phyloP scores from a whole-genome alignment of 2,329 filamentous ascomycete genomes.

The Fusarium sp. region DNA sequence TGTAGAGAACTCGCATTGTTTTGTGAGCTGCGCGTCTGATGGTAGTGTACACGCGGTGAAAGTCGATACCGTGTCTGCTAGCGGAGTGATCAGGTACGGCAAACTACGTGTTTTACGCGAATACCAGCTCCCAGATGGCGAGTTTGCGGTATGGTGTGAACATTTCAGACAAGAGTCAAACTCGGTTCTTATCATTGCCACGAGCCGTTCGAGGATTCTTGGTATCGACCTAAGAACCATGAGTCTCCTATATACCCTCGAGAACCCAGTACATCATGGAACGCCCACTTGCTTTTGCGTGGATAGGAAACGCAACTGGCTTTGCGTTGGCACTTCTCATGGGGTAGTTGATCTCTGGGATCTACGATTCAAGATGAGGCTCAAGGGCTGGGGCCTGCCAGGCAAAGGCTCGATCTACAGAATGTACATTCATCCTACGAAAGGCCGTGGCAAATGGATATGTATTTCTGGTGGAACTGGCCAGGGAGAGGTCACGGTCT shows the following conservation, averaged over 20 bases:
- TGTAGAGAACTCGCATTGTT: conserved; percentile 92
- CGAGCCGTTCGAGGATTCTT: conserved; percentile 84
- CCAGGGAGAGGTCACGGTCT: conserved; percentile 90
- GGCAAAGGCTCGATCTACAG: conserved; percentile 84
- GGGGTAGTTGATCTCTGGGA: conserved; percentile 96
- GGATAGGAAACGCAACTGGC: conserved; percentile 87
- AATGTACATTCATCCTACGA: conserved; percentile 80
- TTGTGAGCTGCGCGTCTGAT: conserved; percentile 89
- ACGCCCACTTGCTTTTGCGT: conserved; percentile 92
- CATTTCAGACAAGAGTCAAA: conserved; percentile 86
- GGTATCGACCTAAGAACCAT: conserved; percentile 90
- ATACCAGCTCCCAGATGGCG: conserved; percentile 78
- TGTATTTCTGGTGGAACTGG: conserved; percentile 90
- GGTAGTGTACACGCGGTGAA: conserved; percentile 91
- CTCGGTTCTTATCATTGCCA: conserved; percentile 88
- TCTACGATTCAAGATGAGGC: conserved; percentile 87
- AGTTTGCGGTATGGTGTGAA: conserved; percentile 90
- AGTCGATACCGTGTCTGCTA: conserved; percentile 66
- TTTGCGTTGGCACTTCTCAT: conserved; percentile 90
- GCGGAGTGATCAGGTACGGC: conserved; percentile 75
- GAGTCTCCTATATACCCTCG: conserved; percentile 80
- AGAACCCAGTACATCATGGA: conserved; percentile 92
- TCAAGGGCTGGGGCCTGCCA: conserved; percentile 89
- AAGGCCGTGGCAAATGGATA: conserved; percentile 83
- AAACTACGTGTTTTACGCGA: conserved; percentile 81